Base-by-base conservation (phyloP, 495 filamentous ascomycete genomes). In the Lophium mytilinum region DNA sequence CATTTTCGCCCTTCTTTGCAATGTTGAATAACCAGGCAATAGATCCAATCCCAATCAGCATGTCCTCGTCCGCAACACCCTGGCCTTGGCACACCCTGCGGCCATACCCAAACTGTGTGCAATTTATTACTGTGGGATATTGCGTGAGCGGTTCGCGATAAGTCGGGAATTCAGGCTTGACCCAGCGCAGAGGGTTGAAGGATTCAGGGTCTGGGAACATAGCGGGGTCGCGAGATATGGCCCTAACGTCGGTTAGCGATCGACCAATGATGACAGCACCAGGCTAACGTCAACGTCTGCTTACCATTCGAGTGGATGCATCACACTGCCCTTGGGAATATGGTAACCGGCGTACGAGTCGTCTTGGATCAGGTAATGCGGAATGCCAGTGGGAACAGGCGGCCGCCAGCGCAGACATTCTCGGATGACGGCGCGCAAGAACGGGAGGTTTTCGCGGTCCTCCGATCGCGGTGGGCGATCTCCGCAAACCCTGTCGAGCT, bases 351-450 rank as follows among this genome's bases (percentile, higher is more conserved):
- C 68, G 39, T 79, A 83, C n/a, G 76, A 66, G 59, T 81, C 79
- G 51, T 82, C 76, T 41, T 79, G 65, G 1, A 74, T 76, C 11
- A 74, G 57, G 0, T 73, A 75, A 55, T 85, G 82, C 0, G 80
- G 80, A 17, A 71, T 68, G 37, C 66, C 68, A 36, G 58, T 57
- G 71, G 63, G 82, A 69, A 62, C 78, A 66, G 53, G 76, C 68
- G 82, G 82, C 11, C 80, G 68, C 83, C 83, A 85, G 48, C 83
- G 73, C 18, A 83, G 69, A 11, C 77, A 72, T 66, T 86, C 83
- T 65, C 82, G 80, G n/a, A 84, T 74, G 10, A 79, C 71, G 0
- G 83, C 81, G 36, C 80, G 69, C 51, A 84, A 52, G 37, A 70
- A 63, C 1, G 72, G 72, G 17, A 75, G 55, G 30, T 70, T 64